A percentile compares a stretch with the other conserved stretches of the same genome.
phyloP scores from a whole-genome alignment of 2,329 filamentous ascomycete species.

The Lachnellula hyalina region DNA sequence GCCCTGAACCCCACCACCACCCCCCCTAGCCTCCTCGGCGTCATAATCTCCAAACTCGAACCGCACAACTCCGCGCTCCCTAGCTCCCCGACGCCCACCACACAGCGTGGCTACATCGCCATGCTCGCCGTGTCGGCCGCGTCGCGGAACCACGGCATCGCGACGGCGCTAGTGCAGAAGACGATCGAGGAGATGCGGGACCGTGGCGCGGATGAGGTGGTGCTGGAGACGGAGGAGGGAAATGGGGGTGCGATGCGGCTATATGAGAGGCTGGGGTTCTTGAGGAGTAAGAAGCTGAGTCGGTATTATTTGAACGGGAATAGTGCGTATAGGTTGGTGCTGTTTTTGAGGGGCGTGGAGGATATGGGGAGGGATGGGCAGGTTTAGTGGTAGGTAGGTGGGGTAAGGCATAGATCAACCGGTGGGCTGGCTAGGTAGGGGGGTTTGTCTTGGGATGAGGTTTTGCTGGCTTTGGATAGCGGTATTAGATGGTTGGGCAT shows the following conservation, averaged over 20 bases:
- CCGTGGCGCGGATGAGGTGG: slow-evolving; percentile 84
- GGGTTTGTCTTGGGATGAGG: background rate
- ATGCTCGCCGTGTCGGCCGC: slow-evolving; percentile 89
- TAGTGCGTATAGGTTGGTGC: slow-evolving; percentile 81
- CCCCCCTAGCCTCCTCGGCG: slow-evolving; percentile 63
- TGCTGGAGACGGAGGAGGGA: slow-evolving; percentile 91
- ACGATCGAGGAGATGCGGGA: slow-evolving; percentile 88
- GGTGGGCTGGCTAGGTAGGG: background rate
- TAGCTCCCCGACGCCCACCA: slow-evolving; percentile 54
- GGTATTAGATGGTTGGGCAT: background rate
- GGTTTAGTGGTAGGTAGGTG: no score
- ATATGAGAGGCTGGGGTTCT: slow-evolving; percentile 87
- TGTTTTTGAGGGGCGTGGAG: slow-evolving; percentile 43
- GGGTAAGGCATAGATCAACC: no score
- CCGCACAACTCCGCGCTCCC: slow-evolving; percentile 66
- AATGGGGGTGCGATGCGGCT: slow-evolving; percentile 86
- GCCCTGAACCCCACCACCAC: slow-evolving; percentile 54
- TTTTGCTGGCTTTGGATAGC: background rate
- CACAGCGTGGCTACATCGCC: slow-evolving; percentile 87
- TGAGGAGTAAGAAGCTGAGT: slow-evolving; percentile 87
- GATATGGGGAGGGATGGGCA: slow-evolving; percentile 18
- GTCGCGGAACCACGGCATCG: slow-evolving; percentile 80
- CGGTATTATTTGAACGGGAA: slow-evolving; percentile 96
- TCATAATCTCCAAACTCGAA: slow-evolving; percentile 93
- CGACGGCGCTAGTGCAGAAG: slow-evolving; percentile 79